These are phyloP conservation scores for Tuber melanosporum DNA, from an alignment of 495 filamentous ascomycete genomes.

Conservation along the genomic window DNA sequence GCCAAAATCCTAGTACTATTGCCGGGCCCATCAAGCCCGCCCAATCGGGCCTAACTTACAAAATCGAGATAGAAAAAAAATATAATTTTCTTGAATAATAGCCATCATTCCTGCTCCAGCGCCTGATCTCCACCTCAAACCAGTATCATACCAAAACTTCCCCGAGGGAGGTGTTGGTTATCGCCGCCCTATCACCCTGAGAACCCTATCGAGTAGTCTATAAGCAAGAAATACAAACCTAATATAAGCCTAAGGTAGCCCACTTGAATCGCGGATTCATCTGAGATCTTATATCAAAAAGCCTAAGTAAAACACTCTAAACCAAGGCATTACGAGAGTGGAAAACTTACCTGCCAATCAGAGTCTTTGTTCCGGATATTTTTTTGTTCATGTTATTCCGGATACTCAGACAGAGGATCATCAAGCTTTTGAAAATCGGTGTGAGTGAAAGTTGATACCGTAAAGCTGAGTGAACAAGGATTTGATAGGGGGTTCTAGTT, in stretches of 20 bases:
- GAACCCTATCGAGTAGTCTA: background rate
- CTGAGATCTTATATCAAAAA: constrained; percentile 27
- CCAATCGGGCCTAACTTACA: too few species aligned
- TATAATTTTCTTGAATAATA: too few species aligned
- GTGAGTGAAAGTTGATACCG: constrained; percentile 51
- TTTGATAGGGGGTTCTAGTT: constrained; percentile 26
- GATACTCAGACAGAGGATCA: constrained; percentile 44
- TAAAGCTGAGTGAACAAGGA: constrained; percentile 54
- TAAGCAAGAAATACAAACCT: constrained; percentile 65
- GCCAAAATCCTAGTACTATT: too few species aligned
- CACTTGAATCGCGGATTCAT: constrained; percentile 56
- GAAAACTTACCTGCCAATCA: constrained; percentile 45
- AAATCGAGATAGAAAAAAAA: too few species aligned
- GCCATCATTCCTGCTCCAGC: too few species aligned
- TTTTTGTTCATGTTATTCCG: constrained; percentile 48
- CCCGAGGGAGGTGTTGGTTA: too few species aligned
- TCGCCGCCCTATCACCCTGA: constrained; percentile 32
- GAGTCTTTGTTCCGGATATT: constrained; percentile 49
- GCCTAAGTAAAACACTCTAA: background rate
- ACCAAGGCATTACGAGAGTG: background rate
- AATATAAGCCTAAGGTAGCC: constrained; percentile 61
- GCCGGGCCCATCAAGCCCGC: too few species aligned
- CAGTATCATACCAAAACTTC: too few species aligned
- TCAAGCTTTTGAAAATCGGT: constrained; percentile 46
- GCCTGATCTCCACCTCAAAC: too few species aligned